These are phyloP conservation scores for Aspergillus kassunensis DNA, from an alignment of 495 filamentous ascomycete species.

Conservation along the genomic window DNA sequence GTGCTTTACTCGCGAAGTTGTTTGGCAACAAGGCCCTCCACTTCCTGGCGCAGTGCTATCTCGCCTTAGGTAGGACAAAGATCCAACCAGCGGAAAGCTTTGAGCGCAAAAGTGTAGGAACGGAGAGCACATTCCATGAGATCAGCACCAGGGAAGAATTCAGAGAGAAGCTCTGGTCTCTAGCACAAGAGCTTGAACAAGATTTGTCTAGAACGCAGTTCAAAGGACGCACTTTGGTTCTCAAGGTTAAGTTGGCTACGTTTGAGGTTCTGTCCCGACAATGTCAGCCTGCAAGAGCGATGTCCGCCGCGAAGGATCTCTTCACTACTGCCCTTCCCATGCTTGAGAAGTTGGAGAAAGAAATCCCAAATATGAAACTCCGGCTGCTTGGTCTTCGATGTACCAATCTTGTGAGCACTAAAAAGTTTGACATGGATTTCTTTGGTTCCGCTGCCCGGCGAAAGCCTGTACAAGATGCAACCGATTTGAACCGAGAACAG, in stretches of 20 bases:
- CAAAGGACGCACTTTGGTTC: slow-evolving; percentile 81
- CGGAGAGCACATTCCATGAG: slow-evolving; percentile 88
- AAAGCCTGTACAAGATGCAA: slow-evolving; percentile 9
- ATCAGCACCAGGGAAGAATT: slow-evolving; percentile 65
- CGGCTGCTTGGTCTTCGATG: slow-evolving; percentile 85
- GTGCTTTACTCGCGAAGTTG: slow-evolving; percentile 65
- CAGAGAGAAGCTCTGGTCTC: slow-evolving; percentile 70
- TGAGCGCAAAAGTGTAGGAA: slow-evolving; percentile 90
- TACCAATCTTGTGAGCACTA: slow-evolving; percentile 80
- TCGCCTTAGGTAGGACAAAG: slow-evolving; percentile 84
- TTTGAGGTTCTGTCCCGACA: slow-evolving; percentile 90
- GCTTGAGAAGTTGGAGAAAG: slow-evolving; percentile 78
- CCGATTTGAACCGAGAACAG: slow-evolving; percentile 42
- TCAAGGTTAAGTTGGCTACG: slow-evolving; percentile 93
- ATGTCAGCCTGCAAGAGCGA: slow-evolving; percentile 64
- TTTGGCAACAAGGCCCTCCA: slow-evolving; percentile 90
- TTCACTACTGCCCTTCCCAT: slow-evolving; percentile 81
- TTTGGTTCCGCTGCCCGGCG: slow-evolving; percentile 55
- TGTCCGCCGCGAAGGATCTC: slow-evolving; percentile 72
- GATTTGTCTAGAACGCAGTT: slow-evolving; percentile 76
- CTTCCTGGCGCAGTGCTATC: slow-evolving; percentile 78
- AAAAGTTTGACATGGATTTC: slow-evolving; percentile 72
- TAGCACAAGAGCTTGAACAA: slow-evolving; percentile 83
- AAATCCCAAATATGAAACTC: slow-evolving; percentile 75
- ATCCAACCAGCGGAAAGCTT: slow-evolving; percentile 85